phyloP scores from a whole-genome alignment of 2,329 filamentous ascomycete genomes.

The Ophiostoma novo-ulmi region DNA sequence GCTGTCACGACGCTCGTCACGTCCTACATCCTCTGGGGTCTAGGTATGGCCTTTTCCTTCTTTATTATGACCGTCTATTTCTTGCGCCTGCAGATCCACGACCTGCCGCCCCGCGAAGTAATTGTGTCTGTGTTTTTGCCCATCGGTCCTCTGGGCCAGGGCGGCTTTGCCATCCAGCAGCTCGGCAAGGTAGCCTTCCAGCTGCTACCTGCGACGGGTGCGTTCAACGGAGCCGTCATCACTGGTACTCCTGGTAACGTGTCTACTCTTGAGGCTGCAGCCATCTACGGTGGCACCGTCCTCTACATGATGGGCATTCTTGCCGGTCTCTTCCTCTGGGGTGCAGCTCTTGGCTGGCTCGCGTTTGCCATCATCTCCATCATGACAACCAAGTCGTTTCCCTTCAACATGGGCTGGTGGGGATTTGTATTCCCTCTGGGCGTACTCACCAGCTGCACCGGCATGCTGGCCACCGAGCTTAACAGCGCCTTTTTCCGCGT shows the following conservation, averaged over 20 bases:
- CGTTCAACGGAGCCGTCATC: conserved; percentile 36
- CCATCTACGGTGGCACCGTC: conserved; percentile 44
- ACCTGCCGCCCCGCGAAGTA: conserved; percentile 60
- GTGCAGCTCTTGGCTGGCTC: conserved; percentile 35
- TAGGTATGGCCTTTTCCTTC: conserved; percentile 54
- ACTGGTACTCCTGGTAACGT: conserved; percentile 30
- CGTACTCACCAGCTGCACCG: conserved; percentile 40
- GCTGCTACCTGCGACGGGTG: conserved; percentile 33
- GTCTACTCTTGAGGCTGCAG: conserved; percentile 34
- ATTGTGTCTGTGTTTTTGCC: conserved; percentile 60
- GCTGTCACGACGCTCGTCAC: conserved; percentile 58
- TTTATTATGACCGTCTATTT: conserved; percentile 64
- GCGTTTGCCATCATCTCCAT: conserved; percentile 34
- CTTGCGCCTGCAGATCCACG: conserved; percentile 61
- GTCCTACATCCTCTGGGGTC: conserved; percentile 65
- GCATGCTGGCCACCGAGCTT: conserved; percentile 39
- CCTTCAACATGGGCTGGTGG: conserved; percentile 40
- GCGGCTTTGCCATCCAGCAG: conserved; percentile 49
- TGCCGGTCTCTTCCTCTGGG: conserved; percentile 35
- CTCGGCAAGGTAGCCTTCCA: conserved; percentile 38
- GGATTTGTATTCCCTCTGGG: conserved; percentile 39
- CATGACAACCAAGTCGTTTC: conserved; percentile 34
- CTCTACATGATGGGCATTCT: conserved; percentile 50
- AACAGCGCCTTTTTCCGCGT: conserved; percentile 43
- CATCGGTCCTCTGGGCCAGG: conserved; percentile 57